Percentiles rank a stretch among this genome's conserved stretches.
These are phyloP conservation scores for Penicillium digitatum DNA, from an alignment of 2,329 filamentous ascomycete species.

Conservation along the genomic window DNA sequence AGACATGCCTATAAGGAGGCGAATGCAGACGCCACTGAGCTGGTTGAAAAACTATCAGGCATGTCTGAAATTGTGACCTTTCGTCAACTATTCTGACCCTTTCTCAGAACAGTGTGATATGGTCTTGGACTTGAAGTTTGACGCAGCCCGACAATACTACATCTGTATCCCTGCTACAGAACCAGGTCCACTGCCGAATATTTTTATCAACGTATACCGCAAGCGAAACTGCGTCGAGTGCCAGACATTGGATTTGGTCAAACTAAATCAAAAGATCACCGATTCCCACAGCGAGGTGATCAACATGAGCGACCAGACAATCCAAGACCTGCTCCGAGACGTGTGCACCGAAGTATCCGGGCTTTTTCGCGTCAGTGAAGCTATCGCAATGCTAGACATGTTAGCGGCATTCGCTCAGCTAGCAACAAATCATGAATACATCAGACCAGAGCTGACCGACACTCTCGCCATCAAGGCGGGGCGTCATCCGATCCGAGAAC, in stretches of 20 bases:
- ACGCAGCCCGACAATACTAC: conserved; percentile 74
- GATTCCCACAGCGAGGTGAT: conserved; percentile 82
- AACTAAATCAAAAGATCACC: conserved; percentile 71
- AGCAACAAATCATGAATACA: conserved; percentile 63
- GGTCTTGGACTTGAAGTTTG: conserved; percentile 66
- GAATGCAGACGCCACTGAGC: conserved; percentile 69
- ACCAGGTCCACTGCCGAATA: conserved; percentile 60
- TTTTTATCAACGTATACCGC: conserved; percentile 72
- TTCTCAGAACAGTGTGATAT: conserved; percentile 56
- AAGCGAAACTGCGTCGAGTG: conserved; percentile 79
- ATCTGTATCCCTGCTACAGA: conserved; percentile 62
- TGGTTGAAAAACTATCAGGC: conserved; percentile 67
- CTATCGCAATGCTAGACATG: conserved; percentile 84
- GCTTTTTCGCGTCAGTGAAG: conserved; percentile 81
- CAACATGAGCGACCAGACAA: conserved; percentile 71
- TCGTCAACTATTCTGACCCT: conserved; percentile 17
- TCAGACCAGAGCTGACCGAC: conserved; percentile 64
- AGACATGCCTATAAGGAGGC: conserved; percentile 86
- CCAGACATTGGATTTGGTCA: conserved; percentile 78
- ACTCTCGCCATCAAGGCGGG: conserved; percentile 69
- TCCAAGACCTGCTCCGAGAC: conserved; percentile 67
- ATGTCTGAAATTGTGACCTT: conserved; percentile 17
- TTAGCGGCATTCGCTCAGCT: conserved; percentile 71
- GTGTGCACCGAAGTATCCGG: conserved; percentile 67
- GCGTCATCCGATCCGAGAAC: conserved; percentile 75